Base-by-base conservation (phyloP, 2,329 filamentous ascomycete species). In the Aureobasidium sp. region DNA sequence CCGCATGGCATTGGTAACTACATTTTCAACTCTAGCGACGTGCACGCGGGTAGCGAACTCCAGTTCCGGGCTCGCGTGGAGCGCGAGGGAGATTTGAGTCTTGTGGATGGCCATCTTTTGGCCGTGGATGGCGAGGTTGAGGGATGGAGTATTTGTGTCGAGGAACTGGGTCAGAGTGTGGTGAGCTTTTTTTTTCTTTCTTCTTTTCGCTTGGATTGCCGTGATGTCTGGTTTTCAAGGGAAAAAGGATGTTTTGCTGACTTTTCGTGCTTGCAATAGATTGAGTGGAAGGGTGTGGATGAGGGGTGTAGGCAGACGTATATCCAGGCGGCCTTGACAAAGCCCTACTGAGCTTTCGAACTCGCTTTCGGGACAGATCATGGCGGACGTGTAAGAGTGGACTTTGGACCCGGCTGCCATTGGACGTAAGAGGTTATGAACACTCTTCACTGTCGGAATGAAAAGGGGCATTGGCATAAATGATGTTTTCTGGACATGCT, bases 121-220 rank as follows among this genome's bases (percentile, higher is more conserved):
- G 67, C 63, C 1, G 68, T 71, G 19, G 61, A 62, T 42, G 69
- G 66, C 0, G 55, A 65, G 45, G 64, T 50, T 10, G 60, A 64
- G 45, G 70, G 70, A 0, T 73, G 69, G 70, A 69, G 61, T 39
- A 60, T 72, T 35, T 73, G 70, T 51, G 55, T 63, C 17, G 68
- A 65, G 2, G 56, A 59, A 6, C 50, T 68, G 29, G 61, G 59
- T 14, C 57, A 63, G 55, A 56, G 58, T 8, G 67, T 71, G 42
- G 62, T 72, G 58, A 62, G 65, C 63, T 39, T 19, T 21, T 10
- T 34, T n/a, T 25, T 11, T 25, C 24, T 49, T 29, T 35, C 25
- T 1, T 48, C n/a, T 10, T 37, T 22, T 5, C 16, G 16, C n/a
- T 2, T 14, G 14, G 27, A 22, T 8, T 11, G 6, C 19, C n/a